Percentiles rank a stretch among this genome's conserved stretches.
Evolutionary conservation across 2,329 filamentous ascomycete species (phyloP).

Genomic region (Colletotrichum gigasporum): DNA sequence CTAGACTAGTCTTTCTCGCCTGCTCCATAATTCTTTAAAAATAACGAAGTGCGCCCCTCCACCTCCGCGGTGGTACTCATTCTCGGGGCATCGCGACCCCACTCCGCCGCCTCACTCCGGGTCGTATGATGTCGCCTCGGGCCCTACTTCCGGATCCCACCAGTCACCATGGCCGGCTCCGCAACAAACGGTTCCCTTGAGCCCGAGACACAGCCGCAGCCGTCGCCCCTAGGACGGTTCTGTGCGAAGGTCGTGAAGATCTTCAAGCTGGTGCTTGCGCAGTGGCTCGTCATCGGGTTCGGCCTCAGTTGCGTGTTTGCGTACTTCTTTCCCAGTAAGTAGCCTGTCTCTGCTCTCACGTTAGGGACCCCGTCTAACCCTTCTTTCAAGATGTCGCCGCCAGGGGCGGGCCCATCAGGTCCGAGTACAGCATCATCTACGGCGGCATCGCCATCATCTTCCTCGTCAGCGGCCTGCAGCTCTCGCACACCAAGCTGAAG

Average conservation of each 20-base stretch:
- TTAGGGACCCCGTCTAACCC: too few relatives aligned
- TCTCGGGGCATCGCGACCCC: not conserved
- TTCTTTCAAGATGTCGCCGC: constrained; percentile 54
- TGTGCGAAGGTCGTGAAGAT: constrained; percentile 5
- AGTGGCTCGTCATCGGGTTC: constrained; percentile 74
- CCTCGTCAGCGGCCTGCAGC: constrained; percentile 75
- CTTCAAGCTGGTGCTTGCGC: constrained; percentile 55
- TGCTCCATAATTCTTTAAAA: too few relatives aligned
- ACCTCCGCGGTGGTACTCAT: too few relatives aligned
- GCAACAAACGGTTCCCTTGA: not conserved
- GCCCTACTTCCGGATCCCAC: not conserved
- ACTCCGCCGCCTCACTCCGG: not conserved
- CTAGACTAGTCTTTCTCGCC: too few relatives aligned
- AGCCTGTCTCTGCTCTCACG: too few relatives aligned
- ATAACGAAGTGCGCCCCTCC: too few relatives aligned
- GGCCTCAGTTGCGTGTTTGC: constrained; percentile 59
- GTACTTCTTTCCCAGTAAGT: constrained; percentile 54
- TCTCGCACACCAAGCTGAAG: constrained; percentile 69
- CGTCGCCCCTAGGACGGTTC: not conserved
- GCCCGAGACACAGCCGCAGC: not conserved
- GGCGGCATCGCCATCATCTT: constrained; percentile 76
- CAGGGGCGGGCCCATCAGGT: constrained; percentile 59
- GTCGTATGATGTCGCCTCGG: not conserved
- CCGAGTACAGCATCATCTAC: constrained; percentile 71
- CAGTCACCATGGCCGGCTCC: constrained; percentile 11